These are phyloP conservation scores for Kurtzmaniella cleridarum DNA, from an alignment of 805 yeast species.

Conservation along the genomic window DNA sequence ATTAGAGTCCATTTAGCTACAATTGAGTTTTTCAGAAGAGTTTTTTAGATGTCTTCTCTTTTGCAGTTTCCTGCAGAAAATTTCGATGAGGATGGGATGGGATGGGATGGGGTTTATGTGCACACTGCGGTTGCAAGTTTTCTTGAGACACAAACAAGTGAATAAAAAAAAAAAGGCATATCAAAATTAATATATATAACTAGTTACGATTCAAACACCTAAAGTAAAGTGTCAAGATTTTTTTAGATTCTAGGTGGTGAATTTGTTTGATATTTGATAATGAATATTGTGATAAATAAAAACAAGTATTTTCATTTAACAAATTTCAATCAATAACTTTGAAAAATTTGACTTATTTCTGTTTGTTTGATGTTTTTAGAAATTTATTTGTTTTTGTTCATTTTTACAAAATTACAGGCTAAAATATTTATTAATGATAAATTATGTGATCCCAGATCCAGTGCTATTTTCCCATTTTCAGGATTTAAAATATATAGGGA, in stretches of 20 bases:
- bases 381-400: neutral
- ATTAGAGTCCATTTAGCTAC: constrained; percentile 11
- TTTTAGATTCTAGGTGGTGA: too few relatives aligned
- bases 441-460: constrained; percentile 28
- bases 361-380: neutral
- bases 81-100: too few relatives aligned
- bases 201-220: too few relatives aligned
- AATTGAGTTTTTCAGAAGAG: neutral
- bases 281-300: too few relatives aligned
- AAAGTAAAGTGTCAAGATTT: too few relatives aligned
- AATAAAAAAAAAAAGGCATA: neutral
- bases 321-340: too few relatives aligned
- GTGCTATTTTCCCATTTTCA: constrained; percentile 35
- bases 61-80: neutral
- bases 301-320: too few relatives aligned
- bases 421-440: constrained; percentile 23
- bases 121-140: too few relatives aligned
- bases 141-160: neutral
- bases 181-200: too few relatives aligned
- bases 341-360: too few relatives aligned
- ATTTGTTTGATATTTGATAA: too few relatives aligned
- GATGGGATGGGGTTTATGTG: too few relatives aligned
- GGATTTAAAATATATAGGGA: constrained; percentile 54
- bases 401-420: constrained; percentile 2
- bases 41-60: neutral